Conservation (phyloP, 2,329 filamentous ascomycete genomes). For the Penicillium sp. region DNA sequence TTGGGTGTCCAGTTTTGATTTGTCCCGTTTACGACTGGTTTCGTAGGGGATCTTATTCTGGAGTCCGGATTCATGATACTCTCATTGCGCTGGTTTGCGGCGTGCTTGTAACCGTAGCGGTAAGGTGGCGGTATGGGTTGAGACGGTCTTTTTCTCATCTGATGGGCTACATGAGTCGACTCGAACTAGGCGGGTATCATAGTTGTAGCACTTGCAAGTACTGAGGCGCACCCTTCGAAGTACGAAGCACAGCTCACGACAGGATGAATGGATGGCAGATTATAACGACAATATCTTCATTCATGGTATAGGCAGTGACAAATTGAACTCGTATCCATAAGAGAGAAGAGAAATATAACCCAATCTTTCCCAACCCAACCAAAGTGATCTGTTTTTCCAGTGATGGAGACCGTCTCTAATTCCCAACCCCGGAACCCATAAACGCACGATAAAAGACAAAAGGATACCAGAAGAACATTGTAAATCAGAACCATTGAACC, state of each 20-base stretch:
- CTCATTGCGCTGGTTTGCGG: not conserved
- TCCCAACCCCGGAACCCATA: constrained; percentile 27
- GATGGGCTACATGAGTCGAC: not conserved
- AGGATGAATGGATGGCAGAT: not conserved
- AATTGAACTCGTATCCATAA: constrained; percentile 17
- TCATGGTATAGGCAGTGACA: constrained; percentile 17
- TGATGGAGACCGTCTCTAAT: constrained; percentile 35
- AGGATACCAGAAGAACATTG: constrained; percentile 3
- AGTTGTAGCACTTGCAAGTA: not conserved
- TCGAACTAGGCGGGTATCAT: not conserved
- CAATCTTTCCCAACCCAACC: constrained; percentile 18
- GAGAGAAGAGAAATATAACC: constrained; percentile 8
- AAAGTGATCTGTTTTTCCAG: constrained; percentile 33
- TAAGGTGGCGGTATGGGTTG: too few relatives aligned
- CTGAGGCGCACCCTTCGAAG: too few relatives aligned
- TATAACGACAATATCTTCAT: constrained; percentile 12
- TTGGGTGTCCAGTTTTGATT: not conserved
- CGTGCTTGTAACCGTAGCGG: not conserved
- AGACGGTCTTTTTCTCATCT: too few relatives aligned
- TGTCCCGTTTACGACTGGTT: not conserved
- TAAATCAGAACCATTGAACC: constrained; percentile 12
- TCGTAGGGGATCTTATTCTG: not conserved
- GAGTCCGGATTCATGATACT: not conserved
- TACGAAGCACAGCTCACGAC: too few relatives aligned
- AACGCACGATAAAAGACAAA: constrained; percentile 22